Percentiles rank a stretch among this genome's conserved stretches.
Evolutionary conservation across 1,139 yeast species (phyloP).

Genomic region (Eremothecium gossypii): DNA sequence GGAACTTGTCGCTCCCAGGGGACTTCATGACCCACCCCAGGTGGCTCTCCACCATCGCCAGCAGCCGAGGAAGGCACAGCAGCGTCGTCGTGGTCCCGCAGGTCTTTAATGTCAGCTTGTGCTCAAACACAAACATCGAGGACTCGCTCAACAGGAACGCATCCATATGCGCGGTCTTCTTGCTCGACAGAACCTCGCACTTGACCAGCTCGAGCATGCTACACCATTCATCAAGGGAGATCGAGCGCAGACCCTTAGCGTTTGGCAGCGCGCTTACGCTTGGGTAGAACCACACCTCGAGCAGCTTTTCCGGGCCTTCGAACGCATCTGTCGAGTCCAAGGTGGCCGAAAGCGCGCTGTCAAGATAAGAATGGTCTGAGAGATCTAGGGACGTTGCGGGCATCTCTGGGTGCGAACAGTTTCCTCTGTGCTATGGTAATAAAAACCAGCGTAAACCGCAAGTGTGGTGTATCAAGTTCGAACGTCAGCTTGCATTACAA

Average conservation of each 20-base stretch:
- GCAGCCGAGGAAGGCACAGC: slow-evolving; percentile 60
- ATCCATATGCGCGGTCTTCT: slow-evolving; percentile 57
- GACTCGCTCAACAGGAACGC: slow-evolving; percentile 86
- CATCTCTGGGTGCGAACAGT: background rate
- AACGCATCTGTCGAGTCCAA: slow-evolving; percentile 86
- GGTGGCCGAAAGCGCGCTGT: slow-evolving; percentile 68
- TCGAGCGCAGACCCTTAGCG: slow-evolving; percentile 44
- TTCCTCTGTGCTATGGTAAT: too few species aligned
- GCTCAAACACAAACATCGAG: slow-evolving; percentile 79
- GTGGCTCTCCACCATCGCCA: slow-evolving; percentile 40
- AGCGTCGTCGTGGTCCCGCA: slow-evolving; percentile 95
- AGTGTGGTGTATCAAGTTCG: too few species aligned
- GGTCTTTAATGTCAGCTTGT: slow-evolving; percentile 79
- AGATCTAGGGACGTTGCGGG: background rate
- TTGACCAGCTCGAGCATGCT: slow-evolving; percentile 68
- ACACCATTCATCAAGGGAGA: slow-evolving; percentile 64
- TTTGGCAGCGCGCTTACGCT: slow-evolving; percentile 30
- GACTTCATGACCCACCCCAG: slow-evolving; percentile 32
- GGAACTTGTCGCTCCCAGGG: slow-evolving; percentile 17
- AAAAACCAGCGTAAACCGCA: too few species aligned
- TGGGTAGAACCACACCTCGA: slow-evolving; percentile 84
- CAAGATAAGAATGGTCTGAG: slow-evolving; percentile 46
- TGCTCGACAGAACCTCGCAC: slow-evolving; percentile 81
- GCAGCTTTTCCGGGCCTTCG: slow-evolving; percentile 93
- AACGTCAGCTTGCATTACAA: background rate